Evolutionary conservation across 306 rosid species (phyloP).

Genomic region (Malus sylvestris): DNA sequence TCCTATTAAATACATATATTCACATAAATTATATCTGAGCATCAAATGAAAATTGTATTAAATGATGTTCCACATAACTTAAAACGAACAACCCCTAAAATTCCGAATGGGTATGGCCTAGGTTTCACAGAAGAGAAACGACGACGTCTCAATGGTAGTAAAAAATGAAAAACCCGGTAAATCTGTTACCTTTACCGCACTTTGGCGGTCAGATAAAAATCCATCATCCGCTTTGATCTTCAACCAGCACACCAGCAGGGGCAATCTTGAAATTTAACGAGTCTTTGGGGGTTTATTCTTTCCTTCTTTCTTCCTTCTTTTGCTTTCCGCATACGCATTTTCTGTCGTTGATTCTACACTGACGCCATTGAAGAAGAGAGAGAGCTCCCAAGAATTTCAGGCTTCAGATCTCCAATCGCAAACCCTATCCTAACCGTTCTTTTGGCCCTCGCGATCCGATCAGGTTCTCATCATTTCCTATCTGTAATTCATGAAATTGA

Average conservation of each 20-base stretch:
- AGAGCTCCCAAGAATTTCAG: constrained; percentile 15
- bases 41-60: no score
- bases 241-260: background rate
- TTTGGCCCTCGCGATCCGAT: constrained; percentile 23
- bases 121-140: background rate
- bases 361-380: constrained; percentile 33
- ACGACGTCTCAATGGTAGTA: background rate
- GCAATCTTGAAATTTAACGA: constrained; percentile 8
- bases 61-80: no score
- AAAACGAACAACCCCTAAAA: no score
- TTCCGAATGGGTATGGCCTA: no score
- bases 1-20: no score
- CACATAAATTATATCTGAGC: no score
- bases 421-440: constrained; percentile 25
- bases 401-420: constrained; percentile 44
- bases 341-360: constrained; percentile 7
- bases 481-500: background rate
- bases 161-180: background rate
- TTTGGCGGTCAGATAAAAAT: background rate
- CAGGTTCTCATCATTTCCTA: constrained; percentile 35
- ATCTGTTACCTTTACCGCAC: background rate
- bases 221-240: background rate
- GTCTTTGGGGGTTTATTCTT: background rate
- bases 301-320: background rate
- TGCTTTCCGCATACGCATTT: background rate